Base-by-base conservation (phyloP, 2,329 filamentous ascomycete genomes). In the Microsporum audouinii region DNA sequence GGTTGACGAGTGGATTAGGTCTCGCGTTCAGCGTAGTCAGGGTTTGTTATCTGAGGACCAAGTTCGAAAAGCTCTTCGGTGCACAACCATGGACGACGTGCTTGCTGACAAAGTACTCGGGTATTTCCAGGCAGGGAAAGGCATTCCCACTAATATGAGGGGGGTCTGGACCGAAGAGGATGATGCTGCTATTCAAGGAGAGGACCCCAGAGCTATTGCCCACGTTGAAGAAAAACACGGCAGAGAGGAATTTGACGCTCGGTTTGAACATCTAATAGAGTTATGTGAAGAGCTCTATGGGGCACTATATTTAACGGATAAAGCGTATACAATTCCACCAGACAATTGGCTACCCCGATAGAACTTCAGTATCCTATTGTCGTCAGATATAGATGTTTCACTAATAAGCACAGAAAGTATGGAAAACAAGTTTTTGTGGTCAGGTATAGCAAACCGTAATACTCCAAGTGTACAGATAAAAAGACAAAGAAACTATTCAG, bases 121-220 rank as follows among this genome's bases (percentile, higher is more conserved):
- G 14, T 63, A 66, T 57, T 63, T 76, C 23, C 63, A 59, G 23
- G 64, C 65, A 29, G 72, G 72, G 3, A 67, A 72, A 14, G 66
- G 64, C 1, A 71, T 79, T 23, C 78, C 78, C 0, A 59, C 67
- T 10, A 63, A 77, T 58, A 71, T 76, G 60, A 71, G 63, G 14
- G 78, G 78, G 3, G 74, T 79, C 17, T 80, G 78, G 78, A 79
- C 78, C 5, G 63, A 70, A 7, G 69, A 73, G 43, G 78, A 80
- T 61, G 78, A 80, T 61, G 63, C 68, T 34, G 67, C 67, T 27
- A 60, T 79, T 36, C 65, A 72, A 41, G 71, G 70, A 6, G 51
- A 45, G 2, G 69, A 78, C 64, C 66, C 64, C 31, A 69, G 70
- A 17, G 67, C 63, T 1, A 69, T 78, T 27, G 62, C 72, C 41